phyloP scores from a whole-genome alignment of 257 asterid genomes.

The Mitragyna speciosa region DNA sequence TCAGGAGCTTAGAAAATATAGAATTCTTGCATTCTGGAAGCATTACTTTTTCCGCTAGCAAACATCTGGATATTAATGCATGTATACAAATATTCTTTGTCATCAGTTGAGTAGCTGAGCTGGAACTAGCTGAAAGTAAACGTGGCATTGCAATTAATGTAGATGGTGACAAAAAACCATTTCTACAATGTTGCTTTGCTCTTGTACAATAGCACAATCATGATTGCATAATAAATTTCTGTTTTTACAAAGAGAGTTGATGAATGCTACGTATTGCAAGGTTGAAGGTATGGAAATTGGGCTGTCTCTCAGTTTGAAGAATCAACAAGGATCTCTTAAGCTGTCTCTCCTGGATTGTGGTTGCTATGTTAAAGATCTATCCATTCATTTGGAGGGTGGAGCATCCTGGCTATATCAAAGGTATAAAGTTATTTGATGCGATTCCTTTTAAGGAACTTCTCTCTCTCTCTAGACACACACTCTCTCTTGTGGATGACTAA shows the following conservation, averaged over 20 bases:
- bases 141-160: not conserved
- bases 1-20: not conserved
- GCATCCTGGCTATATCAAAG: conserved; percentile 99
- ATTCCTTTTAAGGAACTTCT: conserved; percentile 14
- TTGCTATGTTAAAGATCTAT: conserved; percentile 64
- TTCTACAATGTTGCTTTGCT: not conserved
- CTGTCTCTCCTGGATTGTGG: conserved; percentile 77
- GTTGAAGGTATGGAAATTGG: conserved; percentile 85
- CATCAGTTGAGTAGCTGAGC: not conserved
- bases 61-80: not conserved
- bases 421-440: conserved; percentile 35
- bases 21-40: not conserved
- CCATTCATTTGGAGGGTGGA: conserved; percentile 84
- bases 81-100: not conserved
- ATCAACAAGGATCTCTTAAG: conserved; percentile 62
- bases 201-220: conserved; percentile 15
- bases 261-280: conserved; percentile 40
- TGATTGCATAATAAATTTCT: not conserved
- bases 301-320: conserved; percentile 58
- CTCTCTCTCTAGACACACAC: not conserved
- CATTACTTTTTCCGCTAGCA: not conserved
- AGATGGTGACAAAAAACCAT: not conserved
- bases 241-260: conserved; percentile 15
- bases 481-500: not conserved
- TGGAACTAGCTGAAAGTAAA: not conserved